These are phyloP conservation scores for Xerocomellus dryophilus DNA, from an alignment of 768 basidiomycete genomes.

Conservation along the genomic window DNA sequence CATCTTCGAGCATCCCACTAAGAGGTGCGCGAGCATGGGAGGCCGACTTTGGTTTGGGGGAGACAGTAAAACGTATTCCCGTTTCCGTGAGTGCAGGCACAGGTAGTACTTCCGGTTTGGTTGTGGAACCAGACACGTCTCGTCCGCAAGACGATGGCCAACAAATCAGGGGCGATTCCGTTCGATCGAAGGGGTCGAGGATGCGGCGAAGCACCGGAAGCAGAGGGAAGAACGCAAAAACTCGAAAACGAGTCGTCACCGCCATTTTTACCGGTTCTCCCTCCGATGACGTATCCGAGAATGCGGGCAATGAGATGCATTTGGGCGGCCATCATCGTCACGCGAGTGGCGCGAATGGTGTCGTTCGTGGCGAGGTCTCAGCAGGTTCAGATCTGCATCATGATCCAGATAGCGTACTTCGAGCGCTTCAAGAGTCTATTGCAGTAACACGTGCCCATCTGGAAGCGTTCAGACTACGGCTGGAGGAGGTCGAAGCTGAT, in stretches of 20 bases:
- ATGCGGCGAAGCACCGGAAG: conserved; percentile 6
- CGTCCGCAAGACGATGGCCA: neutral
- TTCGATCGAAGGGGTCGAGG: conserved; percentile 1
- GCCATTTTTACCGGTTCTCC: conserved; percentile 29
- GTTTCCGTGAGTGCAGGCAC: neutral
- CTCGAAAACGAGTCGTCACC: conserved; percentile 25
- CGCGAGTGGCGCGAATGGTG: neutral
- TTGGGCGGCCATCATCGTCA: neutral
- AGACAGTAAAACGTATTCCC: conserved; percentile 31
- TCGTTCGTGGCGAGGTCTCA: neutral
- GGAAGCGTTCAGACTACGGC: conserved; percentile 25
- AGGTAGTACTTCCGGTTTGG: neutral
- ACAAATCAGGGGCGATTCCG: neutral
- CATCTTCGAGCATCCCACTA: conserved; percentile 18
- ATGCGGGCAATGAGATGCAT: neutral
- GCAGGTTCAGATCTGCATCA: neutral
- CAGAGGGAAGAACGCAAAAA: conserved; percentile 5
- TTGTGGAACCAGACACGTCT: neutral
- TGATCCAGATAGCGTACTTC: conserved; percentile 8
- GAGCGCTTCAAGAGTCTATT: conserved; percentile 25
- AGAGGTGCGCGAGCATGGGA: conserved; percentile 33
- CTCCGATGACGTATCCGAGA: neutral
- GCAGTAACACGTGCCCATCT: conserved; percentile 23
- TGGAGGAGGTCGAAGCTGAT: conserved; percentile 28
- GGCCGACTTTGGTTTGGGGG: conserved; percentile 27